phyloP scores from a whole-genome alignment of 2,329 filamentous ascomycete genomes.

The Didymella lethalis region DNA sequence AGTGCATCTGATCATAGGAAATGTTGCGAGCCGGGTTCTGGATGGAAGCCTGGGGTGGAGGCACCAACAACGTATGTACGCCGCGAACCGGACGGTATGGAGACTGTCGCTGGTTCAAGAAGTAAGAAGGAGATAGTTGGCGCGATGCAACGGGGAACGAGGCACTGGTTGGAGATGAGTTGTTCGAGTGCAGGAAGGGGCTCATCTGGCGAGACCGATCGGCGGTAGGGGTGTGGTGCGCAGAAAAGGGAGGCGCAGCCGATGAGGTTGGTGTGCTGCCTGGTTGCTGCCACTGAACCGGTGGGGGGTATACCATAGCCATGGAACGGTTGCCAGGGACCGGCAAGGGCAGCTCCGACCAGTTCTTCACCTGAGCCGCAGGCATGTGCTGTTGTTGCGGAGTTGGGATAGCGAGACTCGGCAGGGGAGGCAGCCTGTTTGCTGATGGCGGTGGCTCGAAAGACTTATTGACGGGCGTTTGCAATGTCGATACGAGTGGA shows the following conservation, averaged over 20 bases:
- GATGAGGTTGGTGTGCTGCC: constrained; percentile 49
- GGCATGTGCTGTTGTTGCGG: constrained; percentile 38
- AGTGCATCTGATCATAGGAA: constrained; percentile 60
- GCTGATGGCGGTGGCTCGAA: constrained; percentile 49
- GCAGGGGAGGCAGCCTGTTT: constrained; percentile 69
- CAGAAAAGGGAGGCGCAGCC: constrained; percentile 37
- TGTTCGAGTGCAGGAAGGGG: constrained; percentile 62
- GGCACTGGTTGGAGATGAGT: constrained; percentile 74
- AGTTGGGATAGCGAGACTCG: constrained; percentile 73
- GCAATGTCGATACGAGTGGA: constrained; percentile 45
- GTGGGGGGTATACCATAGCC: constrained; percentile 75
- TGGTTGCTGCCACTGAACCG: constrained; percentile 61
- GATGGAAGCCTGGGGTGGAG: constrained; percentile 80
- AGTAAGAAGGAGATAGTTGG: constrained; percentile 85
- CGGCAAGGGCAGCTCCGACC: constrained; percentile 55
- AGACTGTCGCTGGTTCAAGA: constrained; percentile 86
- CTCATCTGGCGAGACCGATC: constrained; percentile 60
- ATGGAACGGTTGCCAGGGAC: constrained; percentile 72
- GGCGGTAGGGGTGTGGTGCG: constrained; percentile 39
- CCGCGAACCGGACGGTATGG: constrained; percentile 91
- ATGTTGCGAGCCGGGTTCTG: constrained; percentile 61
- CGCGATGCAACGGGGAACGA: constrained; percentile 70
- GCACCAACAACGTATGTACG: constrained; percentile 89
- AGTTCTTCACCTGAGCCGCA: constrained; percentile 50
- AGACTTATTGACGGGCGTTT: constrained; percentile 44